Evolutionary conservation across 2,329 filamentous ascomycete genomes (phyloP).

Genomic region (Fusarium longipes): DNA sequence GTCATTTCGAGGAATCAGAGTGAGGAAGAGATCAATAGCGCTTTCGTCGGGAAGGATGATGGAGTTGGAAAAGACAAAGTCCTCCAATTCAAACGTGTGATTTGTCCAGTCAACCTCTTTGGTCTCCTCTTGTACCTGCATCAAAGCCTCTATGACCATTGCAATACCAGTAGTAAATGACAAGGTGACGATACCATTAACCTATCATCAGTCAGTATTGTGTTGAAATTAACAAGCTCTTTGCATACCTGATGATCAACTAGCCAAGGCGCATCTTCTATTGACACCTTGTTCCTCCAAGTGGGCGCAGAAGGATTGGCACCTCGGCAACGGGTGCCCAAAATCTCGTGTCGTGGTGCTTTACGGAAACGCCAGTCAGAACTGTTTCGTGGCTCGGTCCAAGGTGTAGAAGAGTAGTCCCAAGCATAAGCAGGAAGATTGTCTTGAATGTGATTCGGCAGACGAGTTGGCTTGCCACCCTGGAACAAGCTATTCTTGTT

Average conservation of each 20-base stretch:
- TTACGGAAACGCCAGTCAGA: constrained; percentile 42
- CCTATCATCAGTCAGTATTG: constrained; percentile 24
- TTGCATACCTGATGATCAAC: constrained; percentile 41
- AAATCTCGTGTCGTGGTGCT: constrained; percentile 39
- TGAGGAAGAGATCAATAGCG: constrained; percentile 40
- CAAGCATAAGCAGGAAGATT: constrained; percentile 39
- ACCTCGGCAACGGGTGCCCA: constrained; percentile 41
- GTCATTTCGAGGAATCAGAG: constrained; percentile 34
- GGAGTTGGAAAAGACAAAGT: constrained; percentile 43
- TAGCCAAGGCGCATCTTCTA: constrained; percentile 43
- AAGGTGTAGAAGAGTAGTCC: constrained; percentile 41
- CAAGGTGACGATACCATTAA: constrained; percentile 41
- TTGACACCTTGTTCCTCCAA: constrained; percentile 43
- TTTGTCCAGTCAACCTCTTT: constrained; percentile 37
- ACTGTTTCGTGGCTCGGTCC: constrained; percentile 41
- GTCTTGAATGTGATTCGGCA: constrained; percentile 40
- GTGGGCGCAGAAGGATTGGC: constrained; percentile 42
- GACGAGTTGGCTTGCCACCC: constrained; percentile 23
- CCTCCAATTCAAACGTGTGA: constrained; percentile 37
- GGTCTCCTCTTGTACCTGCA: constrained; percentile 40
- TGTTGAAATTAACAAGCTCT: background rate
- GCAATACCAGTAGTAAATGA: constrained; percentile 42
- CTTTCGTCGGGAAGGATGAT: constrained; percentile 42
- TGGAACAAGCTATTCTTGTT: constrained; percentile 19
- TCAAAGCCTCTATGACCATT: constrained; percentile 42